phyloP scores from a whole-genome alignment of 2,329 filamentous ascomycete species.

The Scedosporium boydii region DNA sequence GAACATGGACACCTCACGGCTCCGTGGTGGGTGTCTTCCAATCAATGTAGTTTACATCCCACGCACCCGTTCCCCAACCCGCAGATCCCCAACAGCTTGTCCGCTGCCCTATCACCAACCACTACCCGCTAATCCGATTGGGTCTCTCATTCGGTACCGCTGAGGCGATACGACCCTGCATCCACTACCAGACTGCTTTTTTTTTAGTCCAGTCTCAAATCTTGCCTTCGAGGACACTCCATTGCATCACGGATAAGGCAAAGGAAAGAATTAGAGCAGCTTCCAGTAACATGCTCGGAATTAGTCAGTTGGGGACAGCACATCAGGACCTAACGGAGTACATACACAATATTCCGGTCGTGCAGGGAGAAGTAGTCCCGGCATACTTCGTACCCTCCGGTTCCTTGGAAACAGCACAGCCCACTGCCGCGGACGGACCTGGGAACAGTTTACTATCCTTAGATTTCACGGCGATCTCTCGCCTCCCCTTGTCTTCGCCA shows the following conservation, averaged over 20 bases:
- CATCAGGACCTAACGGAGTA: neutral
- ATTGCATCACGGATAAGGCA: neutral
- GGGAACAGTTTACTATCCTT: no score
- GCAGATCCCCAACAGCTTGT: slow-evolving; percentile 36
- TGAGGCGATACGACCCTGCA: neutral
- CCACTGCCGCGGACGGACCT: no score
- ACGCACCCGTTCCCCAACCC: slow-evolving; percentile 16
- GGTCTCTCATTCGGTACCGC: neutral
- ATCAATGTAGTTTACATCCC: neutral
- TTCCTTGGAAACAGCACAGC: no score
- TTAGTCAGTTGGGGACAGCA: neutral
- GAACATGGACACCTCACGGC: neutral
- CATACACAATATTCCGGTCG: neutral
- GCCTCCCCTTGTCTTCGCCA: no score
- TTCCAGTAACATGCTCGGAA: neutral
- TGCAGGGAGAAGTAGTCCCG: neutral
- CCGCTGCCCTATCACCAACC: slow-evolving; percentile 15
- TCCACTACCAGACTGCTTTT: neutral
- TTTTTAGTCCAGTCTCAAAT: no score
- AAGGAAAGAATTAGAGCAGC: neutral
- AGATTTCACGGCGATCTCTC: no score
- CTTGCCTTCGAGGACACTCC: neutral
- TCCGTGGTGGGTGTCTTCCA: neutral
- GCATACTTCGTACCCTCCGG: no score
- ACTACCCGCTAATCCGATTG: slow-evolving; percentile 1